Evolutionary conservation across 768 basidiomycete genomes (phyloP).

Genomic region (Tulasnella calospora): DNA sequence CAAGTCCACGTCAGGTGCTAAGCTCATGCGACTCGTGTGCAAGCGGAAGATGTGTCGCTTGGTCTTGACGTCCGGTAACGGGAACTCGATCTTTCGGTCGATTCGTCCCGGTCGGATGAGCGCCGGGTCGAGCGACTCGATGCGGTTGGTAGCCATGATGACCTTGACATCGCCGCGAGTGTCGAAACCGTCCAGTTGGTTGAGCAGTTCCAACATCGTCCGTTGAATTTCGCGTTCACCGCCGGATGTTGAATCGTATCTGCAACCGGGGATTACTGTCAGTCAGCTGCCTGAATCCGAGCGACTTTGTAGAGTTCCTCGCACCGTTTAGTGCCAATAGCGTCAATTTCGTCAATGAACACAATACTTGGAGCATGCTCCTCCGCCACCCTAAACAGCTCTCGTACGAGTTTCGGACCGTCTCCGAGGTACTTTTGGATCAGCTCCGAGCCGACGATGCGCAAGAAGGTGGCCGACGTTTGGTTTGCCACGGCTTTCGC

Average conservation of each 20-base stretch:
- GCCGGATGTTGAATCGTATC: constrained; percentile 97
- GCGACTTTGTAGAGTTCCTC: neutral
- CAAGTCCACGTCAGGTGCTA: constrained; percentile 81
- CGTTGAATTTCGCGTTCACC: constrained; percentile 99
- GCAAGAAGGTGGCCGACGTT: constrained; percentile 95
- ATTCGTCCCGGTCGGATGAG: constrained; percentile 98
- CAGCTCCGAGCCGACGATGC: constrained; percentile 94
- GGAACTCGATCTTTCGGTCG: constrained; percentile 98
- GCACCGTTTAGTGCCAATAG: constrained; percentile 94
- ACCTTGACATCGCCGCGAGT: constrained; percentile 99
- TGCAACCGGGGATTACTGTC: constrained; percentile 35
- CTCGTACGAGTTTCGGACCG: constrained; percentile 95
- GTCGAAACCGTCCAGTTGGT: constrained; percentile 99
- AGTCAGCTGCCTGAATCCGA: neutral
- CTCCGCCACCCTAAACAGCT: constrained; percentile 94
- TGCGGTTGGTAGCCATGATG: constrained; percentile 99
- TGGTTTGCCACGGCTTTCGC: constrained; percentile 98
- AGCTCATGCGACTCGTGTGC: constrained; percentile 92
- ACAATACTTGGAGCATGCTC: constrained; percentile 98
- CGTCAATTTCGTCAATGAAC: constrained; percentile 99
- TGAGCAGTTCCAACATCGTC: constrained; percentile 97
- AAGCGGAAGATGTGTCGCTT: constrained; percentile 97
- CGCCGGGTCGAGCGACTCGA: constrained; percentile 95
- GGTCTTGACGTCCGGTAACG: constrained; percentile 95
- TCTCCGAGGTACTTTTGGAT: constrained; percentile 99